Conservation (phyloP, 495 filamentous ascomycete species). For the Delitschia confertaspora region DNA sequence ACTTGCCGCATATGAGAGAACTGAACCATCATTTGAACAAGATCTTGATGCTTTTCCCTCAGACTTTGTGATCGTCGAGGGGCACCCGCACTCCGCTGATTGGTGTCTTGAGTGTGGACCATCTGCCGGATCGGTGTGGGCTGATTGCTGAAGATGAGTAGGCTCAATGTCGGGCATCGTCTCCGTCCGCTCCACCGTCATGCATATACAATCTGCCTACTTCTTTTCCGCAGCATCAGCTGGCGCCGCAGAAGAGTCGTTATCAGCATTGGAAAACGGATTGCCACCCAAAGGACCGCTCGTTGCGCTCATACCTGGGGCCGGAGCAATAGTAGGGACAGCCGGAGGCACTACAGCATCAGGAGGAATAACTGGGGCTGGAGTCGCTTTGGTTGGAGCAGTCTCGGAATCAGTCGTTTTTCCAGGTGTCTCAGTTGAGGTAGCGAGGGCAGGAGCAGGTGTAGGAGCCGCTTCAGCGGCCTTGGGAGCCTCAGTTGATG, state of each 20-base stretch:
- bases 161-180: not conserved
- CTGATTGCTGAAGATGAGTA: not conserved
- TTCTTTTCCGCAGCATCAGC: conserved; percentile 4
- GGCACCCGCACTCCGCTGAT: no score
- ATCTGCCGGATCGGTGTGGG: no score
- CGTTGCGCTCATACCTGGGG: conserved; percentile 1
- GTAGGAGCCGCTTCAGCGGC: conserved; percentile 19
- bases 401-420: not conserved
- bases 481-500: conserved; percentile 16
- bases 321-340: not conserved
- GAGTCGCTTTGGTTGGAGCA: no score
- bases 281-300: not conserved
- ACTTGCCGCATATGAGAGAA: not conserved
- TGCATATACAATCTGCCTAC: not conserved
- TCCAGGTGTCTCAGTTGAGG: conserved; percentile 2
- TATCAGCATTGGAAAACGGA: not conserved
- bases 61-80: no score
- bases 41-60: conserved; percentile 13
- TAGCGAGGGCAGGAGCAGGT: conserved; percentile 15
- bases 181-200: no score
- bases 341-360: not conserved
- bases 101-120: no score
- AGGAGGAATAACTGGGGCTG: no score
- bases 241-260: not conserved
- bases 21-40: not conserved